Base-by-base conservation (phyloP, 768 basidiomycete genomes). In the Lactarius pseudohatsudake region DNA sequence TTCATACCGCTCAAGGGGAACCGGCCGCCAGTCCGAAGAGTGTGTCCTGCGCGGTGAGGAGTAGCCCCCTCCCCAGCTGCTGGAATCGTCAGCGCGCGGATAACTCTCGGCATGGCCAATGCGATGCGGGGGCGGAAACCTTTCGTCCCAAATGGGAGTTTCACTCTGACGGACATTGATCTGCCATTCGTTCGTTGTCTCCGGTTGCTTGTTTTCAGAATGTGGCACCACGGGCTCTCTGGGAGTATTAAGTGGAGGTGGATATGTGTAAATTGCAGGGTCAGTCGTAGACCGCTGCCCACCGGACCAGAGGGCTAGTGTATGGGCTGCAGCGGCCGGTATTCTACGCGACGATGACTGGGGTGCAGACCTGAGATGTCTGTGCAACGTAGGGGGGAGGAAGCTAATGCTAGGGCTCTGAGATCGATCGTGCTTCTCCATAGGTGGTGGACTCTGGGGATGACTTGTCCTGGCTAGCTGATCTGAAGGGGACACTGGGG, bases 321-420 rank as follows among this genome's bases (percentile, higher is more conserved):
- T 28, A 18, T 45, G 60, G 58, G 38, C 26, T 9, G 34, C 58
- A 20, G 15, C 56, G 11, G 32, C 58, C 20, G 70, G 36, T 40
- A 59, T 32, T 43, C 59, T 58, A 62, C 56, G 65, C 28, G 61
- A 40, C 16, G 67, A 61, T 20, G 67, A 61, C 55, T 60, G 64
- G 45, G 72, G 61, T 30, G 64, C 66, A 45, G 73, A 70, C 59
- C 67, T 64, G 57, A 85, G 79, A 69, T 80, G 81, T n/a, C 80
- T 80, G 64, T 79, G 80, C 47, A 86, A 79, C 67, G 79, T 82
- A 66, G 76, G 77, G 43, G 85, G 85, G 20, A 86, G 79, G 36
- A 82, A 82, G 77, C 83, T 85, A 67, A 79, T 76, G 66, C 72
- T 72, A 22, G 61, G 68, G 65, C 74, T 73, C 16, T 43, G 68